phyloP scores from a whole-genome alignment of 495 filamentous ascomycete genomes.

The Amniculicola lignicola region DNA sequence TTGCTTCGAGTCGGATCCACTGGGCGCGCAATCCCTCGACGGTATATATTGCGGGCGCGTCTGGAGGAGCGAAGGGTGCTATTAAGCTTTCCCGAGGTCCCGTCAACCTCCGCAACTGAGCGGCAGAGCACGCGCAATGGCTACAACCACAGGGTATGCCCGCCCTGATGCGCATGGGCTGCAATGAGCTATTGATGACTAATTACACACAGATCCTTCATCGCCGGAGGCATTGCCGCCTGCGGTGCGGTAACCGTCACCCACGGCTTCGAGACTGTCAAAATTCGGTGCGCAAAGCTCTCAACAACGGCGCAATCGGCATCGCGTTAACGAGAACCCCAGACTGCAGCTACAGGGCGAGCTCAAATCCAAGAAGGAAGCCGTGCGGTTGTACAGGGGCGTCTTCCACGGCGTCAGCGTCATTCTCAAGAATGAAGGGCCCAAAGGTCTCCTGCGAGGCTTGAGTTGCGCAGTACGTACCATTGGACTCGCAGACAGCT shows the following conservation, averaged over 20 bases:
- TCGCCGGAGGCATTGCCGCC: slow-evolving; percentile 93
- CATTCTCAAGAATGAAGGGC: slow-evolving; percentile 87
- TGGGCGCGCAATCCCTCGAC: no score
- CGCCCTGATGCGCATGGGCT: neutral
- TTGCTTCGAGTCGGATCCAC: no score
- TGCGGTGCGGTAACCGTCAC: slow-evolving; percentile 97
- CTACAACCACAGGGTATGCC: slow-evolving; percentile 17
- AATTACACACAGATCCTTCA: slow-evolving; percentile 59
- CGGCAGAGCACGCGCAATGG: no score
- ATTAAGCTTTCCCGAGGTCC: no score
- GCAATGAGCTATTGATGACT: neutral
- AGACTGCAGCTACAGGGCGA: slow-evolving; percentile 97
- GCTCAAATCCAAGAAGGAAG: slow-evolving; percentile 78
- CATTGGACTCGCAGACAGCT: neutral
- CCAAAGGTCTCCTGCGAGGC: slow-evolving; percentile 81
- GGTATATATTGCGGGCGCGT: no score
- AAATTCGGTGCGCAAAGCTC: slow-evolving; percentile 72
- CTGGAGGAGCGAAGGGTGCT: no score
- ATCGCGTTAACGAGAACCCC: slow-evolving; percentile 16
- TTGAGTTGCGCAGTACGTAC: slow-evolving; percentile 73
- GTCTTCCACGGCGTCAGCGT: slow-evolving; percentile 88
- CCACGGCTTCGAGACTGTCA: slow-evolving; percentile 97
- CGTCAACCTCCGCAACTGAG: no score
- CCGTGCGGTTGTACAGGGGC: slow-evolving; percentile 84
- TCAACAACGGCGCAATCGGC: neutral